A percentile compares a stretch with the other conserved stretches of the same genome.
Evolutionary conservation across 495 filamentous ascomycete species (phyloP).

Genomic region (Penicillium daleae): DNA sequence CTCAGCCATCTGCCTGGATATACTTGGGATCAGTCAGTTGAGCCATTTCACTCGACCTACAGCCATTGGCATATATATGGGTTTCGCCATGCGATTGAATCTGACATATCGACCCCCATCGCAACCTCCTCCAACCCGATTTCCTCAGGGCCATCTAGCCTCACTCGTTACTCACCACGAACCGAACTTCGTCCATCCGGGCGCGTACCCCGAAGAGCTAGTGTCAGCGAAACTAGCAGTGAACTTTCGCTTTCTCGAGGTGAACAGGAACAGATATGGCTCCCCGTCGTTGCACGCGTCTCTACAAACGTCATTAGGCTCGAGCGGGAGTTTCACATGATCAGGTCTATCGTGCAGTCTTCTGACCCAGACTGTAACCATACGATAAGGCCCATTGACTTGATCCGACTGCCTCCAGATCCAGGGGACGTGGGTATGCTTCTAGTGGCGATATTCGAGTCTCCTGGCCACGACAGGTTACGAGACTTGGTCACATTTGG

Average conservation of each 20-base stretch:
- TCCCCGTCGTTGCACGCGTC: slow-evolving; percentile 71
- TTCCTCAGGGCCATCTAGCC: slow-evolving; percentile 46
- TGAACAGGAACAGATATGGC: slow-evolving; percentile 49
- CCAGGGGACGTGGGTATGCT: slow-evolving; percentile 66
- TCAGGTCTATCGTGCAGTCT: slow-evolving; percentile 67
- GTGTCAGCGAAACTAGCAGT: slow-evolving; percentile 55
- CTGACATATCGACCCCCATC: slow-evolving; percentile 45
- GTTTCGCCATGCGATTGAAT: slow-evolving; percentile 47
- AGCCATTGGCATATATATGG: slow-evolving; percentile 73
- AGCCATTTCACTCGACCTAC: slow-evolving; percentile 81
- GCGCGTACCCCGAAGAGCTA: slow-evolving; percentile 45
- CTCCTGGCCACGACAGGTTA: slow-evolving; percentile 75
- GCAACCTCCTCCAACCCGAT: slow-evolving; percentile 43
- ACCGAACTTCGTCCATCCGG: slow-evolving; percentile 33
- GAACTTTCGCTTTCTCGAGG: slow-evolving; percentile 45
- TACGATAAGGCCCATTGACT: slow-evolving; percentile 74
- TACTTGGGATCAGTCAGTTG: slow-evolving; percentile 70
- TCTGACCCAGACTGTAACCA: slow-evolving; percentile 75
- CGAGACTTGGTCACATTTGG: slow-evolving; percentile 73
- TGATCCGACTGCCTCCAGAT: slow-evolving; percentile 65
- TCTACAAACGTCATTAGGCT: slow-evolving; percentile 79
- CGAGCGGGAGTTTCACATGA: slow-evolving; percentile 82
- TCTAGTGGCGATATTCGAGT: slow-evolving; percentile 75
- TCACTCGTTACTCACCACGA: slow-evolving; percentile 51
- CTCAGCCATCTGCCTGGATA: slow-evolving; percentile 73